A percentile compares a stretch with the other conserved stretches of the same genome.
Evolutionary conservation across 805 yeast species (phyloP).

Genomic region (Saturnispora serradocipensis): DNA sequence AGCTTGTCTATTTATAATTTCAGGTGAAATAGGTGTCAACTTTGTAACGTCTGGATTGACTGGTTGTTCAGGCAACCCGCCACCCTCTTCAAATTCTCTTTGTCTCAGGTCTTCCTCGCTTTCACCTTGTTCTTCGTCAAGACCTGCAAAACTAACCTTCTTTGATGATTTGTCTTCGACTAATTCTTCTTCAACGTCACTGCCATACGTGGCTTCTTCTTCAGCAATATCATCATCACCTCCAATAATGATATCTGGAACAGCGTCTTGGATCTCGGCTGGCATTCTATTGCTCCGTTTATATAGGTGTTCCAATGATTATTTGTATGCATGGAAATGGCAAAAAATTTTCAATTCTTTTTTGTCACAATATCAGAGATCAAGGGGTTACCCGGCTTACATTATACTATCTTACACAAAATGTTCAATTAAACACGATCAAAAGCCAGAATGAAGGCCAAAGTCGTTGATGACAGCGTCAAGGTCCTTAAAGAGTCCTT

Average conservation of each 20-base stretch:
- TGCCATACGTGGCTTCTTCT: slow-evolving; percentile 28
- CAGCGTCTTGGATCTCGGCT: slow-evolving; percentile 74
- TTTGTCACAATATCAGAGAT: not conserved
- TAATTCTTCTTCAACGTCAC: slow-evolving; percentile 32
- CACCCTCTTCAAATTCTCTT: slow-evolving; percentile 93
- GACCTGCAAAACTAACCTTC: slow-evolving; percentile 72
- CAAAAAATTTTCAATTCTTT: slow-evolving; percentile 1
- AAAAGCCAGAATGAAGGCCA: slow-evolving; percentile 61
- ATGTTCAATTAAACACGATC: not conserved
- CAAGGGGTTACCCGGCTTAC: slow-evolving; percentile 4
- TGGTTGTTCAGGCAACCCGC: slow-evolving; percentile 97
- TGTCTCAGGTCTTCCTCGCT: slow-evolving; percentile 66
- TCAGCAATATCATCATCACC: slow-evolving; percentile 28
- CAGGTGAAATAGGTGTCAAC: slow-evolving; percentile 85
- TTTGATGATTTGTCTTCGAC: slow-evolving; percentile 44
- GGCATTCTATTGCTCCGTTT: slow-evolving; percentile 37
- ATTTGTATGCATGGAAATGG: not conserved
- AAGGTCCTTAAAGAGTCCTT: slow-evolving; percentile 67
- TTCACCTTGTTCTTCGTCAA: slow-evolving; percentile 50
- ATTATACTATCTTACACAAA: not conserved
- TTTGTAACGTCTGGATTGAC: slow-evolving; percentile 72
- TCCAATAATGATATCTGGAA: slow-evolving; percentile 76
- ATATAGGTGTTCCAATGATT: not conserved
- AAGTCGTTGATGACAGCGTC: slow-evolving; percentile 87
- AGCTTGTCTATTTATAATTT: slow-evolving; percentile 97